Conservation (phyloP, 768 basidiomycete genomes). For the Botryobasidium botryosum region DNA sequence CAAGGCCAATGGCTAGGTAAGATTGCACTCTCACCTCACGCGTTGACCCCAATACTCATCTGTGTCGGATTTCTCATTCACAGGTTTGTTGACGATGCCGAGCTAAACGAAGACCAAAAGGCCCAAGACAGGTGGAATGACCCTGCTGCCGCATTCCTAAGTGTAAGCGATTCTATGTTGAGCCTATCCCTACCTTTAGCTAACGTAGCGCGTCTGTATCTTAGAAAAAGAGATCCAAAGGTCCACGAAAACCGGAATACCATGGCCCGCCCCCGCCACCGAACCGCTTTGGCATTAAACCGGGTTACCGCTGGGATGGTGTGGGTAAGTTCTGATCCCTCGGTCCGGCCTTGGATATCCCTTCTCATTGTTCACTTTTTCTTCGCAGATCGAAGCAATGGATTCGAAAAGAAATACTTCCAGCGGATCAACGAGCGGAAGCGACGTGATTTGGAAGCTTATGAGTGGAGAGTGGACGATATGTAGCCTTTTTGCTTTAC, state of each 20-base stretch:
- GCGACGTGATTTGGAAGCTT: slow-evolving; percentile 52
- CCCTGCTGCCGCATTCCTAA: slow-evolving; percentile 89
- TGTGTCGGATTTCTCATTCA: not conserved
- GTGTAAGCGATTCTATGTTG: slow-evolving; percentile 32
- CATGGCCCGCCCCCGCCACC: slow-evolving; percentile 76
- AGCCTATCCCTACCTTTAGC: not conserved
- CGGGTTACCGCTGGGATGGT: slow-evolving; percentile 97
- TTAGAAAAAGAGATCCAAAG: slow-evolving; percentile 61
- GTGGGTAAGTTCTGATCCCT: slow-evolving; percentile 43
- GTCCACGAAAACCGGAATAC: slow-evolving; percentile 71
- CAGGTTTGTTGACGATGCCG: slow-evolving; percentile 56
- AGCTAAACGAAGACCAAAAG: slow-evolving; percentile 72
- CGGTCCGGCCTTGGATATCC: too few relatives aligned
- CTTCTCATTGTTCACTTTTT: not conserved
- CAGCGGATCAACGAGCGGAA: slow-evolving; percentile 63
- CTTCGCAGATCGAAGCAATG: slow-evolving; percentile 64
- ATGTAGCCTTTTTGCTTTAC: slow-evolving; percentile 68
- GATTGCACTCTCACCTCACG: slow-evolving; percentile 2
- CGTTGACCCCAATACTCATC: not conserved
- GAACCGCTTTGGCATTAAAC: slow-evolving; percentile 88
- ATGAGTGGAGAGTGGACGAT: slow-evolving; percentile 82
- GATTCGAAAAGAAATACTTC: slow-evolving; percentile 87
- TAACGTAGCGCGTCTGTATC: not conserved
- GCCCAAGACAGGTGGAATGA: slow-evolving; percentile 86
- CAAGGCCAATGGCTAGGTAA: slow-evolving; percentile 49